Evolutionary conservation across 2,329 filamentous ascomycete genomes (phyloP).

Genomic region (Fusarium irregulare): DNA sequence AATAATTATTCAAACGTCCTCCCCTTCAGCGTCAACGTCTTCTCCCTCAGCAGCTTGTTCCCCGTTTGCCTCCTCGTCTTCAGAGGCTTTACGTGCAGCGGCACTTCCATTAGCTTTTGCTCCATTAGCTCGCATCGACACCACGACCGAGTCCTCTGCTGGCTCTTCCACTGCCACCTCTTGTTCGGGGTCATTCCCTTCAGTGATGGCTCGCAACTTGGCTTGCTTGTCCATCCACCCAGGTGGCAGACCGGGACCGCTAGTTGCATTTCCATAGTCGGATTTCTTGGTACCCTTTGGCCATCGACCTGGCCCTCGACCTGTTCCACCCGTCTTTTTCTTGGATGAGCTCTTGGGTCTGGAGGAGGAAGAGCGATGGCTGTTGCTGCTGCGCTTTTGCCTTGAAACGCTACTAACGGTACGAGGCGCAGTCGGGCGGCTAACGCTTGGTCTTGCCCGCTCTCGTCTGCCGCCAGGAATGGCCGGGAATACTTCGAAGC

Average conservation of each 20-base stretch:
- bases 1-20: constrained; percentile 46
- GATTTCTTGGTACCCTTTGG: constrained; percentile 76
- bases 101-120: constrained; percentile 31
- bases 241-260: constrained; percentile 72
- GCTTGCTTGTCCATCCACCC: constrained; percentile 59
- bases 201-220: constrained; percentile 25
- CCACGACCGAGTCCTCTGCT: constrained; percentile 51
- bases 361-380: constrained; percentile 49
- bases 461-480: constrained; percentile 62
- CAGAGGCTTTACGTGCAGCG: constrained; percentile 23
- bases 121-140: constrained; percentile 42
- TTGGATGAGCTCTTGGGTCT: constrained; percentile 52
- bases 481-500: constrained; percentile 84
- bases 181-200: constrained; percentile 30
- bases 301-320: constrained; percentile 73
- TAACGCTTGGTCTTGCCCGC: constrained; percentile 57
- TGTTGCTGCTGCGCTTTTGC: constrained; percentile 53
- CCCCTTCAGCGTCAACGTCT: constrained; percentile 52
- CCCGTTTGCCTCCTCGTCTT: constrained; percentile 14
- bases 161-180: constrained; percentile 34
- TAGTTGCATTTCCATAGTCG: constrained; percentile 74
- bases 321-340: constrained; percentile 70
- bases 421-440: constrained; percentile 53
- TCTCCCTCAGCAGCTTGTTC: constrained; percentile 34
- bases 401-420: constrained; percentile 52